Conservation (phyloP, 1,284 basidiomycete genomes). For the Rhodotorula sp. region DNA sequence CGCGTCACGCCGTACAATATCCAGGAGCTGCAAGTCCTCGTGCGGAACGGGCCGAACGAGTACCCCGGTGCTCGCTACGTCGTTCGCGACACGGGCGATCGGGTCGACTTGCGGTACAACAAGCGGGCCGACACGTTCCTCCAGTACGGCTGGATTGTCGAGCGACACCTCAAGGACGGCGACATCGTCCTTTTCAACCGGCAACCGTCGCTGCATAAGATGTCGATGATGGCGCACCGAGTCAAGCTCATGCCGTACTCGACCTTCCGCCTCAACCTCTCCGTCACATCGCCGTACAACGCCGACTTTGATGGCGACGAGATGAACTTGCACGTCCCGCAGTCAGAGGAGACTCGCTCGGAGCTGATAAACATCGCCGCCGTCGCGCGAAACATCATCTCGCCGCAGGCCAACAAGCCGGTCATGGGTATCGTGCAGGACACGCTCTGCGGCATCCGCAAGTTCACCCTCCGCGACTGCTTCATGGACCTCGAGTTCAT, state of each 20-base stretch:
- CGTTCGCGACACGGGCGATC: slow-evolving; percentile 95
- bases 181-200: slow-evolving; percentile 98
- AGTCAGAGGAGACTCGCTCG: slow-evolving; percentile 98
- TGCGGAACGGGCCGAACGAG: slow-evolving; percentile 91
- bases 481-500: slow-evolving; percentile 92
- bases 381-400: slow-evolving; percentile 98
- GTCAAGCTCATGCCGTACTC: slow-evolving; percentile 98
- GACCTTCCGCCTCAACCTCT: slow-evolving; percentile 94
- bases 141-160: slow-evolving; percentile 98
- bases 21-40: slow-evolving; percentile 86
- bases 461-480: slow-evolving; percentile 91
- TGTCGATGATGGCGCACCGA: slow-evolving; percentile 99
- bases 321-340: slow-evolving; percentile 99
- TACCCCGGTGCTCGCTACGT: slow-evolving; percentile 98
- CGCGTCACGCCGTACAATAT: slow-evolving; percentile 99
- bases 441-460: slow-evolving; percentile 94
- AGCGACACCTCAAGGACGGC: slow-evolving; percentile 95
- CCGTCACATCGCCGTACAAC: slow-evolving; percentile 85
- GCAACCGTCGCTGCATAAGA: slow-evolving; percentile 97
- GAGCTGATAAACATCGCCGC: slow-evolving; percentile 97
- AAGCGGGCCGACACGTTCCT: slow-evolving; percentile 96
- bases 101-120: slow-evolving; percentile 95
- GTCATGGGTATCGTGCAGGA: slow-evolving; percentile 99
- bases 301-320: slow-evolving; percentile 99
- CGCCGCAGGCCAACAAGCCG: slow-evolving; percentile 98